Evolutionary conservation across 768 basidiomycete species (phyloP), one percentile per base, ranked within the genome.

Genomic region (Serpula lacrymans): DNA sequence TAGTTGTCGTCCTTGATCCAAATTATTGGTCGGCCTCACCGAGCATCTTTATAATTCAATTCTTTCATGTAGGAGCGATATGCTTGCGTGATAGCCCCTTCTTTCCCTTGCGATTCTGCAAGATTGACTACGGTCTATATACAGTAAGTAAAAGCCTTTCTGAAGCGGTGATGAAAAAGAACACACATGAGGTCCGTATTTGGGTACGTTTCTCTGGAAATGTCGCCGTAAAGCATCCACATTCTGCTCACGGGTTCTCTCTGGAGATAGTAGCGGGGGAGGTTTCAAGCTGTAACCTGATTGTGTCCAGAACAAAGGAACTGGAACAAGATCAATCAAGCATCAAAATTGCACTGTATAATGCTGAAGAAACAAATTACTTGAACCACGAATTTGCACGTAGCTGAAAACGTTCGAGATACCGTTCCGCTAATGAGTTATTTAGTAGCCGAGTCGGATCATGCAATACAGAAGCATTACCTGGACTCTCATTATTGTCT

Each of bases 281-380:
- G 94, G 94, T 57, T 94, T 96, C 43, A 96, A 68, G 24, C 83
- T 82, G 60, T 86, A 84, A 16, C 91, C 87, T 3, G 78, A 77
- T 55, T 97, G 94, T 4, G 82, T 87, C 94, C 94, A 97, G 57
- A 82, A 94, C 20, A 97, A 70, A 2, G 94, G 94, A 43, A 97
- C 90, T 93, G 52, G 17, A 14, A 48, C 47, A 37, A 34, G 31
- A 39, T n/a, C n/a, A 18, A 39, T 39, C 27, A 45, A 14, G 37
- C 47, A 30, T 48, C 5, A 16, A 14, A 6, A 22, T 20, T 42
- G 18, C 9, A n/a, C 11, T 10, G 16, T 29, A 17, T 8, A 7
- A 29, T 14, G 6, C 6, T 47, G 34, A 34, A 25, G 29, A 26
- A 42, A n/a, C 14, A 23, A 39, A 23, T 44, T 45, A 89, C 91